Percentiles rank a stretch among this genome's conserved stretches.
Evolutionary conservation across 2,329 filamentous ascomycete genomes (phyloP).

Genomic region (Pseudonectria foliicola): DNA sequence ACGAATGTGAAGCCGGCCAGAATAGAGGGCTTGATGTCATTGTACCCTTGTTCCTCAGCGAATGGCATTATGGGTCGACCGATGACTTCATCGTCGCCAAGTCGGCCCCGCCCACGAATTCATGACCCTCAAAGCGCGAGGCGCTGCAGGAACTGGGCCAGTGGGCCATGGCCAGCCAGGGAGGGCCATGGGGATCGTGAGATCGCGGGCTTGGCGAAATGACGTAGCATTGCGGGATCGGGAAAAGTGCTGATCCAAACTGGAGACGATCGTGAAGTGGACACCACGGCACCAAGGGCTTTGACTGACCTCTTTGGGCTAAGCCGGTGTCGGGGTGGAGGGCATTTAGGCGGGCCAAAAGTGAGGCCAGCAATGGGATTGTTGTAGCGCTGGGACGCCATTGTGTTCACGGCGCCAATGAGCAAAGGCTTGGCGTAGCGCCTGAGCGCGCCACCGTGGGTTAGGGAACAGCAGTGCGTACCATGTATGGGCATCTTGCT

Average conservation of each 20-base stretch:
- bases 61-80: too few species aligned
- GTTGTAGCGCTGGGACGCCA: too few species aligned
- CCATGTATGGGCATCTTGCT: too few species aligned
- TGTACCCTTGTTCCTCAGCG: neutral
- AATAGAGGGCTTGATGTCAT: neutral
- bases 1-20: neutral
- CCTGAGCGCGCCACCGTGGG: too few species aligned
- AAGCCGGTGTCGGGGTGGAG: constrained; percentile 3
- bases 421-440: too few species aligned
- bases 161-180: constrained; percentile 9
- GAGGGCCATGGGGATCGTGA: constrained; percentile 10
- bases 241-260: constrained; percentile 25
- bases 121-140: too few species aligned
- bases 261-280: constrained; percentile 26
- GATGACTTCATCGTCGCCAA: neutral
- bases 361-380: too few species aligned
- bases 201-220: constrained; percentile 15
- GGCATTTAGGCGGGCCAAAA: neutral
- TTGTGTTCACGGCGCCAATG: too few species aligned
- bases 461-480: too few species aligned
- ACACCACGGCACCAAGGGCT: constrained; percentile 12
- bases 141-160: neutral
- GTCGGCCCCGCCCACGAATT: too few species aligned
- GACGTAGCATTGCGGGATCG: constrained; percentile 16
- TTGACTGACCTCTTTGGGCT: constrained; percentile 11